Conservation (phyloP, 441 rosid species). For the Brassica balearica region DNA sequence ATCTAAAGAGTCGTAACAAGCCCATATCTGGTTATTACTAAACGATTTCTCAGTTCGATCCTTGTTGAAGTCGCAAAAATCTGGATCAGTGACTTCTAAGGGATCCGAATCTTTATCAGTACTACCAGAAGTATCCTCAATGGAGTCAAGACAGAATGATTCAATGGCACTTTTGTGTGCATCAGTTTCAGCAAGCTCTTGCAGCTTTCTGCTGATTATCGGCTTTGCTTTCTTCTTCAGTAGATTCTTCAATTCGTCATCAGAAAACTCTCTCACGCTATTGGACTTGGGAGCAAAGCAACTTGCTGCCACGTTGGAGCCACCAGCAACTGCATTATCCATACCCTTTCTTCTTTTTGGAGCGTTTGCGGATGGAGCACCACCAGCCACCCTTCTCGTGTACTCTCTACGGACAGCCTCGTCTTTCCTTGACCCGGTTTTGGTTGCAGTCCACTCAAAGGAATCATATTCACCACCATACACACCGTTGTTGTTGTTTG, state of each 20-base stretch:
- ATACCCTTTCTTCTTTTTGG: constrained; percentile 47
- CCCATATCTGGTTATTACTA: constrained; percentile 57
- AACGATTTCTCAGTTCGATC: constrained; percentile 60
- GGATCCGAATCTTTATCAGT: constrained; percentile 24
- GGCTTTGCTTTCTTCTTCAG: constrained; percentile 51
- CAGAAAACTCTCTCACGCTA: constrained; percentile 37
- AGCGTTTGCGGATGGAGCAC: constrained; percentile 29
- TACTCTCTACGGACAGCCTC: constrained; percentile 22
- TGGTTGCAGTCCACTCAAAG: constrained; percentile 43
- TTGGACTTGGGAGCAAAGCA: constrained; percentile 31
- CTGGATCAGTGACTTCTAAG: constrained; percentile 72
- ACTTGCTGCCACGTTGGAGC: constrained; percentile 35
- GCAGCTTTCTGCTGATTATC: constrained; percentile 45
- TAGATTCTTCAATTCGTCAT: constrained; percentile 39
- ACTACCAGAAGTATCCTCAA: constrained; percentile 33
- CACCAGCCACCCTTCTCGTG: constrained; percentile 35
- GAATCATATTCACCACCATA: constrained; percentile 46
- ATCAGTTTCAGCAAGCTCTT: constrained; percentile 40
- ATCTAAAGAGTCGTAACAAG: constrained; percentile 61
- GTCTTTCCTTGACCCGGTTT: constrained; percentile 10
- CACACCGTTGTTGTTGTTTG: constrained; percentile 36
- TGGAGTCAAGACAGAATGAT: not conserved
- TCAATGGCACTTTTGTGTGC: constrained; percentile 34
- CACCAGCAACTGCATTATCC: constrained; percentile 33
- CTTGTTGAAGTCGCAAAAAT: constrained; percentile 69